phyloP scores from a whole-genome alignment of 108 stramenopile genomes.

The Cyclotella kingstonii region DNA sequence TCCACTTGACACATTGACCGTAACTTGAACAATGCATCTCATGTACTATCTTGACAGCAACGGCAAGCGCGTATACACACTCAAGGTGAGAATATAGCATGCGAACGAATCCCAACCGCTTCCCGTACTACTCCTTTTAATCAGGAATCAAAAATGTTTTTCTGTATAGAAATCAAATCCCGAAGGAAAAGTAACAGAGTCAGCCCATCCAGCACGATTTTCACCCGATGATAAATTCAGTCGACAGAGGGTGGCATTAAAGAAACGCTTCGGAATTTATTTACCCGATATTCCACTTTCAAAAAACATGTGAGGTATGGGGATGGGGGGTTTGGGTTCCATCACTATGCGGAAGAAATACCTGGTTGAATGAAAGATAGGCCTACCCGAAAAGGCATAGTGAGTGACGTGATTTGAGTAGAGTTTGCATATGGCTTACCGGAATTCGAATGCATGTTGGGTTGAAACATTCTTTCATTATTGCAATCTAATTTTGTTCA shows the following conservation, averaged over 20 bases:
- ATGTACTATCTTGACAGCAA: conserved; percentile 94
- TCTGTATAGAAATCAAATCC: conserved; percentile 84
- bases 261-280: conserved; percentile 97
- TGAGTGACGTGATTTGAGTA: too few relatives aligned
- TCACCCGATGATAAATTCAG: conserved; percentile 99
- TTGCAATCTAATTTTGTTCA: too few relatives aligned
- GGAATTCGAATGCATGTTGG: too few relatives aligned
- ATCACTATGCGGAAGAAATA: too few relatives aligned
- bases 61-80: conserved; percentile 98
- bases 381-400: too few relatives aligned
- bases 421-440: too few relatives aligned
- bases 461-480: too few relatives aligned
- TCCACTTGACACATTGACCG: too few relatives aligned
- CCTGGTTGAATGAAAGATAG: too few relatives aligned
- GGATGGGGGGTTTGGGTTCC: not conserved
- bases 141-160: not conserved
- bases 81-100: conserved; percentile 82
- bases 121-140: not conserved
- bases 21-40: conserved; percentile 87
- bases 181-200: conserved; percentile 83
- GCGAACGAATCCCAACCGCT: too few relatives aligned
- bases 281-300: conserved; percentile 81
- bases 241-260: conserved; percentile 90
- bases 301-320: conserved; percentile 56
- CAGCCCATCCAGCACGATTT: conserved; percentile 96